A percentile compares a stretch with the other conserved stretches of the same genome.
These are phyloP conservation scores for Crithidia acanthocephali DNA, from an alignment of 208 protist species.

Conservation along the genomic window DNA sequence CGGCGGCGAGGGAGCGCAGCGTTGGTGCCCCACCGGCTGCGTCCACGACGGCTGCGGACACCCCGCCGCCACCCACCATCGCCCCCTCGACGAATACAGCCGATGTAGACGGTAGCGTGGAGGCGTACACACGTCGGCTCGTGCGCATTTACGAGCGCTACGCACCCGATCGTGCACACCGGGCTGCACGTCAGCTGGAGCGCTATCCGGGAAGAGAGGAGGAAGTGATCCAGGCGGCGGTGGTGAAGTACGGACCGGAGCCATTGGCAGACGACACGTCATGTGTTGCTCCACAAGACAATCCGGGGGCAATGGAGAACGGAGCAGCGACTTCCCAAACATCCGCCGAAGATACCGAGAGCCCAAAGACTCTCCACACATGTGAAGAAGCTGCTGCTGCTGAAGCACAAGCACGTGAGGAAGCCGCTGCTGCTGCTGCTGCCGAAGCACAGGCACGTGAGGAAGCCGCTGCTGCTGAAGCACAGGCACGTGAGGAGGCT, in stretches of 20 bases:
- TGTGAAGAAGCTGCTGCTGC: constrained; percentile 3
- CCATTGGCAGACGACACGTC: not conserved
- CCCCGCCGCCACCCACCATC: not conserved
- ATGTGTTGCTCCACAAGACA: not conserved
- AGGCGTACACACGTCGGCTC: constrained; percentile 32
- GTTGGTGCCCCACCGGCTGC: not conserved
- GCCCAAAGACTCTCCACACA: too few species aligned
- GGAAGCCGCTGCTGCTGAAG: constrained; percentile 5
- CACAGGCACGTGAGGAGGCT: constrained; percentile 1
- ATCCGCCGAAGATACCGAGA: too few species aligned
- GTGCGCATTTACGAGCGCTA: constrained; percentile 37
- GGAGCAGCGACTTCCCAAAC: not conserved
- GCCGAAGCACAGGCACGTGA: constrained; percentile 6
- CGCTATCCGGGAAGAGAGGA: constrained; percentile 59
- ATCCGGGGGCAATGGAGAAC: not conserved
- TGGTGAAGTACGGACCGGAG: constrained; percentile 32
- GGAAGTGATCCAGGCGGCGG: constrained; percentile 44
- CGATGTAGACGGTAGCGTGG: not conserved
- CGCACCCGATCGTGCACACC: constrained; percentile 31
- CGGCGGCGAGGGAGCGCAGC: not conserved
- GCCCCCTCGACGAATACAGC: not conserved
- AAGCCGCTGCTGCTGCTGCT: constrained; percentile 1
- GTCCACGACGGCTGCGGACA: not conserved
- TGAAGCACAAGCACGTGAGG: constrained; percentile 6
- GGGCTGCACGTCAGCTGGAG: constrained; percentile 40